Conservation (phyloP, 2,329 filamentous ascomycete genomes). For the Trichoderma citrinoviride region DNA sequence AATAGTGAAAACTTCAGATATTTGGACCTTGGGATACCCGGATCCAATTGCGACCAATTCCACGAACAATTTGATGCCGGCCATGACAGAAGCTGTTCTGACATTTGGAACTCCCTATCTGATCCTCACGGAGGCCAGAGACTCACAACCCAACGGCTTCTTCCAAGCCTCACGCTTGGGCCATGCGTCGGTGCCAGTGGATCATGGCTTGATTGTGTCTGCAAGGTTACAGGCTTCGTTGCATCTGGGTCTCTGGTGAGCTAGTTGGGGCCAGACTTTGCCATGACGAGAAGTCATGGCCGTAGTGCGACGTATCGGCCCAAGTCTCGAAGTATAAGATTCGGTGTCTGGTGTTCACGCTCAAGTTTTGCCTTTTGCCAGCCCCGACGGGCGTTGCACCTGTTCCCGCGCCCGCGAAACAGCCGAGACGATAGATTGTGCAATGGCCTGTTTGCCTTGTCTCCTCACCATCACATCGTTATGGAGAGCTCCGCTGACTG, state of each 20-base stretch:
- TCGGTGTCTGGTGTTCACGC: background rate
- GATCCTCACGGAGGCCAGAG: conserved; percentile 16
- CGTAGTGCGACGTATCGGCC: background rate
- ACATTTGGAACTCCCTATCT: conserved; percentile 9
- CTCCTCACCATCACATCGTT: conserved; percentile 52
- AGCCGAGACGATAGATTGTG: conserved; percentile 40
- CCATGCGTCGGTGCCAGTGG: conserved; percentile 22
- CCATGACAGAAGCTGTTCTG: background rate
- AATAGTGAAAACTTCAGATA: background rate
- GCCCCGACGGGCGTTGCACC: background rate
- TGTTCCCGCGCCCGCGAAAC: conserved; percentile 22
- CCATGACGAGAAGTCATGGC: conserved; percentile 4
- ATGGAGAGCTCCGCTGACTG: conserved; percentile 52
- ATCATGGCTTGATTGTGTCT: conserved; percentile 13
- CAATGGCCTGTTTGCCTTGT: conserved; percentile 45
- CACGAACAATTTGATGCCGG: background rate
- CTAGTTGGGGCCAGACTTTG: background rate
- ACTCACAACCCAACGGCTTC: background rate
- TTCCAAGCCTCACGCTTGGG: conserved; percentile 17
- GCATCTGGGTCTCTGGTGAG: conserved; percentile 2
- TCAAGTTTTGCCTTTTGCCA: background rate
- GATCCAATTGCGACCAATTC: conserved; percentile 17
- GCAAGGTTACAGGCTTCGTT: conserved; percentile 14
- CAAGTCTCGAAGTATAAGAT: background rate
- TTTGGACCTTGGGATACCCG: background rate